Conservation (phyloP, 2,329 filamentous ascomycete genomes). For the Penicillium capsulatum region DNA sequence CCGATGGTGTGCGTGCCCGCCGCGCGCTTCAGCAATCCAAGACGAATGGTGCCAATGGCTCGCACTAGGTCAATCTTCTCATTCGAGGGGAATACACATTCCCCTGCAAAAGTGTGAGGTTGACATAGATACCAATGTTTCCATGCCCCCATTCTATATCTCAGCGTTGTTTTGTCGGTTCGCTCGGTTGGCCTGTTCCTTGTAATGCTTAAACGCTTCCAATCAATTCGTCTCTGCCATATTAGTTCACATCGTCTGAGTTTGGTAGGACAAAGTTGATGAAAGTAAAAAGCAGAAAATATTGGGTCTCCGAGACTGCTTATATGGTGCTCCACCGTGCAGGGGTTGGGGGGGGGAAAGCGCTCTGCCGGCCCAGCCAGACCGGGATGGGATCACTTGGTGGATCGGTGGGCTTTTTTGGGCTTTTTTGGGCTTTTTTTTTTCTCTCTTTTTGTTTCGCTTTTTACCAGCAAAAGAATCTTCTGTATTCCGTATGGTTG, state of each 20-base stretch:
- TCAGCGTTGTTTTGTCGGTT: constrained; percentile 11
- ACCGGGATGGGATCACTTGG: constrained; percentile 4
- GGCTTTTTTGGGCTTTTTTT: too few species aligned
- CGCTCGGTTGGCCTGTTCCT: too few species aligned
- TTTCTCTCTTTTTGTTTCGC: too few species aligned
- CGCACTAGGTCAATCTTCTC: constrained; percentile 16
- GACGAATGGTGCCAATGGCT: constrained; percentile 29
- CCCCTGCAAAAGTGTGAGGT: constrained; percentile 3
- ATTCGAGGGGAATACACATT: background rate
- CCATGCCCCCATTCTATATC: constrained; percentile 11
- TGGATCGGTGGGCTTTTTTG: too few species aligned
- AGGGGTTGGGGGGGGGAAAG: constrained; percentile 14
- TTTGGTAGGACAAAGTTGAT: too few species aligned
- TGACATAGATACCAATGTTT: constrained; percentile 16
- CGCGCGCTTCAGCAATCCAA: constrained; percentile 48
- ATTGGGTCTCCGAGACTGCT: constrained; percentile 10
- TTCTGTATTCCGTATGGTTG: too few species aligned
- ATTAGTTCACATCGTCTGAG: too few species aligned
- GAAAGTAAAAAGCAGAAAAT: constrained; percentile 3
- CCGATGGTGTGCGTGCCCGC: constrained; percentile 73
- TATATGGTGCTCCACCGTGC: constrained; percentile 9
- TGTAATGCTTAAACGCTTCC: too few species aligned
- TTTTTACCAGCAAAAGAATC: too few species aligned
- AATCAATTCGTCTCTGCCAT: too few species aligned
- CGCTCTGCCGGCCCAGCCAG: constrained; percentile 13